Percentiles rank a stretch among this genome's conserved stretches.
phyloP scores from a whole-genome alignment of 148 eudicot species.

The Silene uniflora region DNA sequence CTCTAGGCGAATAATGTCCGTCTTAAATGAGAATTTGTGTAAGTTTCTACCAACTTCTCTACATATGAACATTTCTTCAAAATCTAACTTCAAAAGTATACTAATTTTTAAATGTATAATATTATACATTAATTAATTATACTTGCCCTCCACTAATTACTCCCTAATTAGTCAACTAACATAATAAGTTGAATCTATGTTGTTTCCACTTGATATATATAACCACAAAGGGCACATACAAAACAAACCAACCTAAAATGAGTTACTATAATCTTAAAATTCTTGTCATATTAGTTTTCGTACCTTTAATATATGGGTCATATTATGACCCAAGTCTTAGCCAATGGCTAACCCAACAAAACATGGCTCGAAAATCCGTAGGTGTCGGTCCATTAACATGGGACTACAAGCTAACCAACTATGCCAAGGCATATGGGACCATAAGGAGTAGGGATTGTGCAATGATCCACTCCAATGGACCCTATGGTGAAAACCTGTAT shows the following conservation, averaged over 20 bases:
- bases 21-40: too few relatives aligned
- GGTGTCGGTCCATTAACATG: conserved; percentile 53
- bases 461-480: conserved; percentile 56
- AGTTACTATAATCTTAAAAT: background rate
- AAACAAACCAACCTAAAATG: background rate
- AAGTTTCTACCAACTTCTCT: background rate
- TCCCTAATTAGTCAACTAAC: background rate
- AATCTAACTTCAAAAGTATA: background rate
- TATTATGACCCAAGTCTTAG: background rate
- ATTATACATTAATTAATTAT: background rate
- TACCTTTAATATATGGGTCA: conserved; percentile 11
- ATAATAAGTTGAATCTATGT: background rate
- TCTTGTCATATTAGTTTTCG: background rate
- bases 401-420: conserved; percentile 46
- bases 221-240: background rate
- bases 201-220: background rate
- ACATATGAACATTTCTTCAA: background rate
- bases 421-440: conserved; percentile 53
- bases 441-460: conserved; percentile 51
- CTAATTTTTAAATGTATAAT: background rate
- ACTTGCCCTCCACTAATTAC: conserved; percentile 10
- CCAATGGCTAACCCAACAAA: conserved; percentile 33
- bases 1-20: too few relatives aligned
- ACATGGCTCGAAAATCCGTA: conserved; percentile 47
- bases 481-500: conserved; percentile 81